These are phyloP conservation scores for Populus davidiana DNA, from an alignment of 345 rosid genomes.

Conservation along the genomic window DNA sequence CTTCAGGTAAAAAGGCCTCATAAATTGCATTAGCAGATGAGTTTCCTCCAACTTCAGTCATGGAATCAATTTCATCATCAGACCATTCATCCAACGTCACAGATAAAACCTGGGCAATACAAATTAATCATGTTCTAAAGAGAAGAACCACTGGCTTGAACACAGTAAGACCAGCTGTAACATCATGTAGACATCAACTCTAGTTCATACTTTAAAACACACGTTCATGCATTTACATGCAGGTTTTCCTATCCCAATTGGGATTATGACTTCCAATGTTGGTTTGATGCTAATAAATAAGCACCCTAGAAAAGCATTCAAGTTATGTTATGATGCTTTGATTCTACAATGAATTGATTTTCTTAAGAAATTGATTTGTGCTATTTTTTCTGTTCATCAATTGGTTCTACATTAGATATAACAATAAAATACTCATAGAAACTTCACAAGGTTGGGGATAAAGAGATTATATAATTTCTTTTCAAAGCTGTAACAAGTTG, in stretches of 20 bases:
- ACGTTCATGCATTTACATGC: not conserved
- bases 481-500: not conserved
- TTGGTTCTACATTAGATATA: not conserved
- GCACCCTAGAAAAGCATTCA: not conserved
- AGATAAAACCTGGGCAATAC: constrained; percentile 66
- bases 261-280: not conserved
- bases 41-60: constrained; percentile 96
- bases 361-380: not conserved
- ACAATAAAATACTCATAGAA: no score
- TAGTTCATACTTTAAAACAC: not conserved
- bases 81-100: constrained; percentile 98
- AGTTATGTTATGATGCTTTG: not conserved
- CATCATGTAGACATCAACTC: not conserved
- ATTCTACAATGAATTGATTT: not conserved
- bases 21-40: constrained; percentile 82
- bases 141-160: not conserved
- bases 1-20: constrained; percentile 84
- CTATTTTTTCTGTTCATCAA: not conserved
- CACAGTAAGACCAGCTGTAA: not conserved
- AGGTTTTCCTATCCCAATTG: not conserved
- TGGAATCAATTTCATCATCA: constrained; percentile 77
- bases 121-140: not conserved
- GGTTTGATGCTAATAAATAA: not conserved
- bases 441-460: not conserved
- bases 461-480: not conserved